These are phyloP conservation scores for Beta vulgaris DNA, from an alignment of 148 eudicot genomes.

Conservation along the genomic window DNA sequence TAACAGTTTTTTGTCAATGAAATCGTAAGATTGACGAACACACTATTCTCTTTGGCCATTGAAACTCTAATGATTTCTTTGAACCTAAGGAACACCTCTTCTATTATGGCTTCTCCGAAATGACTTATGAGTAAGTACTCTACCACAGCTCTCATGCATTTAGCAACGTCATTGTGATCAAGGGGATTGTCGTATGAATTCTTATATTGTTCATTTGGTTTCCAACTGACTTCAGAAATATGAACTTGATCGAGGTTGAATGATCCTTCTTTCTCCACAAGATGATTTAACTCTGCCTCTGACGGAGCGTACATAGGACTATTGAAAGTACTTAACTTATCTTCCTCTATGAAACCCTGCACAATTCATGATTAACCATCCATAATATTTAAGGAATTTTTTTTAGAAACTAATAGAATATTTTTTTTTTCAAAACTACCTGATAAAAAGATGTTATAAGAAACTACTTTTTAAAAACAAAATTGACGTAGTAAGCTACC, in stretches of 20 bases:
- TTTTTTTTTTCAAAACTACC: no score
- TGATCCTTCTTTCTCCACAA: constrained; percentile 43
- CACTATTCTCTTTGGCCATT: constrained; percentile 39
- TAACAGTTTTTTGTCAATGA: constrained; percentile 29
- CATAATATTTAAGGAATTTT: no score
- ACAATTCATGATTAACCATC: neutral
- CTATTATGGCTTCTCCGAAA: constrained; percentile 42
- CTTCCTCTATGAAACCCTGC: constrained; percentile 50
- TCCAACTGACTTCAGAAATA: constrained; percentile 37
- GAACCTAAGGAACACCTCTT: constrained; percentile 40
- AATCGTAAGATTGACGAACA: constrained; percentile 41
- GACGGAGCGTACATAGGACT: constrained; percentile 51
- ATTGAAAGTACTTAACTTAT: constrained; percentile 41
- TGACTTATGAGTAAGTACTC: constrained; percentile 48
- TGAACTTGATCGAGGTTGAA: constrained; percentile 33
- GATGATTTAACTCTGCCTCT: constrained; percentile 33
- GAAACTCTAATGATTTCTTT: constrained; percentile 10
- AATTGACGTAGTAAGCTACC: no score
- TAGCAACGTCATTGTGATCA: constrained; percentile 6
- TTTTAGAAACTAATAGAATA: no score
- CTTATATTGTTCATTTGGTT: neutral
- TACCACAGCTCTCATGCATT: constrained; percentile 47
- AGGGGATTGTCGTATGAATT: neutral
- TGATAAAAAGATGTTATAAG: no score
- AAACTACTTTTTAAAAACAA: no score